These are phyloP conservation scores for Chaetomium cochliodes DNA, from an alignment of 495 filamentous ascomycete species.

Conservation along the genomic window DNA sequence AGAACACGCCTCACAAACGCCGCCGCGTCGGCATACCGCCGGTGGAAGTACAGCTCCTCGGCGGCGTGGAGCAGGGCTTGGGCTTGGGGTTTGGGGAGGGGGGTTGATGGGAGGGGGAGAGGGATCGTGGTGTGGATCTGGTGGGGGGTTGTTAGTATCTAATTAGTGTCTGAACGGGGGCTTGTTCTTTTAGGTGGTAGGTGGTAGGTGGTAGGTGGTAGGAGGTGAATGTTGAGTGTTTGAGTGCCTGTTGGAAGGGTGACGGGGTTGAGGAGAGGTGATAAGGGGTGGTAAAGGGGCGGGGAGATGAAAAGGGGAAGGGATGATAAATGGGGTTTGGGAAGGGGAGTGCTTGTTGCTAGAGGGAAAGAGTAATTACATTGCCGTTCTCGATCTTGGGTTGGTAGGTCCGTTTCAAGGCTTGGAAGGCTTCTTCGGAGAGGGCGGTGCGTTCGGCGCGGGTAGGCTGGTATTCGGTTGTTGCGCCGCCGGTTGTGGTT, in stretches of 20 bases:
- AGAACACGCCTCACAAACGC: conserved; percentile 36
- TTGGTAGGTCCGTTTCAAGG: conserved; percentile 38
- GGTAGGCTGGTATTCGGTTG: conserved; percentile 22
- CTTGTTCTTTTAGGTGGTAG: too few species aligned
- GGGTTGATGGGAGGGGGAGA: background rate
- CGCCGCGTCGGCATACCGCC: conserved; percentile 46
- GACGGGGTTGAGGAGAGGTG: background rate
- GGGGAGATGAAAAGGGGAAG: background rate
- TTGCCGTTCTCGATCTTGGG: conserved; percentile 50
- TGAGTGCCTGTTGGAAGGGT: too few species aligned
- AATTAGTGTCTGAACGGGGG: too few species aligned
- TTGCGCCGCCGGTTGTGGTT: conserved; percentile 3
- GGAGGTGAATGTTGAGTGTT: too few species aligned
- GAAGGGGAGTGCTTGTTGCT: background rate
- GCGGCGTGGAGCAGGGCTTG: conserved; percentile 54
- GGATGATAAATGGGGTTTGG: too few species aligned
- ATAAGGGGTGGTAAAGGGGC: background rate
- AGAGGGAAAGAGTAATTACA: conserved; percentile 24
- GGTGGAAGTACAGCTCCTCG: conserved; percentile 57
- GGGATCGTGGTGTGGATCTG: conserved; percentile 1
- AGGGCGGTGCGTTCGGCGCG: conserved; percentile 43
- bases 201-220: too few species aligned
- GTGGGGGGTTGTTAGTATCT: background rate
- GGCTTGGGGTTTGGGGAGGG: conserved; percentile 41
- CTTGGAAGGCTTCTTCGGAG: conserved; percentile 45